These are phyloP conservation scores for Sphagnum magellanicum DNA, from an alignment of 228 moss, liverwort and hornwort genomes.

Conservation along the genomic window DNA sequence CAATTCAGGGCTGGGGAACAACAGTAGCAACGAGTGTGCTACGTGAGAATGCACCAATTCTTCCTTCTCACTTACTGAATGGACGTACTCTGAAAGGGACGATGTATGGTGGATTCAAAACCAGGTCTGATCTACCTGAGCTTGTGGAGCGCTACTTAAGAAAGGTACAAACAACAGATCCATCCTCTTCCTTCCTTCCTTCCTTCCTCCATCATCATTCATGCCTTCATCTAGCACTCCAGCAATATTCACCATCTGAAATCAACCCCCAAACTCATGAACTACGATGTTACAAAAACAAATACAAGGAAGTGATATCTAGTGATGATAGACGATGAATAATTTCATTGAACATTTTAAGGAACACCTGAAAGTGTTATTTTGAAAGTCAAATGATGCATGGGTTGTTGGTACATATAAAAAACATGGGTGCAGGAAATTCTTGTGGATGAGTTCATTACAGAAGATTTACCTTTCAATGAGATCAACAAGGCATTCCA, in stretches of 20 bases:
- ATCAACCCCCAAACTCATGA: too few species aligned
- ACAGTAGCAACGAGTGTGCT: conserved; percentile 61
- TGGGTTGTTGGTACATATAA: too few species aligned
- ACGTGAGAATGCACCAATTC: conserved; percentile 40
- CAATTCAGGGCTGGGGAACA: conserved; percentile 66
- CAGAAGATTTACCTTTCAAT: conserved; percentile 54
- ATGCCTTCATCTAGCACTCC: too few species aligned
- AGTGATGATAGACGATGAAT: too few species aligned
- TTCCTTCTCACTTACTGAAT: conserved; percentile 30
- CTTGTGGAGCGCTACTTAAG: conserved; percentile 70
- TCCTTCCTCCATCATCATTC: too few species aligned
- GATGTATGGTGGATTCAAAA: conserved; percentile 72
- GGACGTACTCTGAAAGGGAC: conserved; percentile 64
- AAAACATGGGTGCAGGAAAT: conserved; percentile 46
- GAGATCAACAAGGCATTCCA: conserved; percentile 60
- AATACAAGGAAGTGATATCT: too few species aligned
- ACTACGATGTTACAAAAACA: too few species aligned
- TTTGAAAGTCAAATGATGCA: too few species aligned
- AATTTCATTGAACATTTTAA: too few species aligned
- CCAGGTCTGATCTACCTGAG: conserved; percentile 67
- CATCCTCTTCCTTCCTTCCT: too few species aligned
- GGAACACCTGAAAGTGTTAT: too few species aligned
- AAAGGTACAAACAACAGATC: conserved; percentile 36
- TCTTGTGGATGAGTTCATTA: conserved; percentile 54
- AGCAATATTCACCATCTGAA: too few species aligned